These are phyloP conservation scores for Parasarocladium wereldwijsianum DNA, from an alignment of 2,329 filamentous ascomycete genomes.

Conservation along the genomic window DNA sequence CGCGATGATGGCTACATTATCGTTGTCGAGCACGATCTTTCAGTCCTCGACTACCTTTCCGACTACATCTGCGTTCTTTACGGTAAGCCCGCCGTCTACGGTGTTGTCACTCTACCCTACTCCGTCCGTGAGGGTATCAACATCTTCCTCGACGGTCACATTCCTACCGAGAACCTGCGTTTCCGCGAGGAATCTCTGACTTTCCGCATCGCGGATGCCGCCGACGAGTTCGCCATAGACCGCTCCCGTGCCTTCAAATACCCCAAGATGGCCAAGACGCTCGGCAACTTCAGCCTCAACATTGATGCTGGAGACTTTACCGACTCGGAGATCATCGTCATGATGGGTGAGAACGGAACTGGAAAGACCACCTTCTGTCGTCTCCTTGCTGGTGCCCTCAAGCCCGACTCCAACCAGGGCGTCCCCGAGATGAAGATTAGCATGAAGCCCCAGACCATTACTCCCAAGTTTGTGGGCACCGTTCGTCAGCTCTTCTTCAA, in stretches of 20 bases:
- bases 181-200: conserved; percentile 96
- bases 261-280: conserved; percentile 81
- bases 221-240: conserved; percentile 77
- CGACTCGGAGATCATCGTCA: conserved; percentile 96
- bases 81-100: conserved; percentile 87
- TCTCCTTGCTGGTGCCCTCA: conserved; percentile 82
- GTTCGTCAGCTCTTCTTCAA: conserved; percentile 99
- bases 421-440: conserved; percentile 93
- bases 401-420: conserved; percentile 66
- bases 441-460: conserved; percentile 99
- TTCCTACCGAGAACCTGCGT: conserved; percentile 93
- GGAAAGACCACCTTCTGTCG: conserved; percentile 99
- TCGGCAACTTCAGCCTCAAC: conserved; percentile 73
- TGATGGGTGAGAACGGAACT: conserved; percentile 99
- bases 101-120: conserved; percentile 89
- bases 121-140: conserved; percentile 99
- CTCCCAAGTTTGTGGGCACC: conserved; percentile 92
- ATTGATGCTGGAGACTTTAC: conserved; percentile 82
- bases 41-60: conserved; percentile 93
- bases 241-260: conserved; percentile 77
- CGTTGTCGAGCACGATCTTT: conserved; percentile 98
- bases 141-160: conserved; percentile 96
- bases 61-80: conserved; percentile 98
- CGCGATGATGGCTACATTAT: conserved; percentile 90
- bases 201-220: conserved; percentile 82